Conservation (phyloP, 176 grass and related monocot genomes). For the Echinochloa phyllopogon region DNA sequence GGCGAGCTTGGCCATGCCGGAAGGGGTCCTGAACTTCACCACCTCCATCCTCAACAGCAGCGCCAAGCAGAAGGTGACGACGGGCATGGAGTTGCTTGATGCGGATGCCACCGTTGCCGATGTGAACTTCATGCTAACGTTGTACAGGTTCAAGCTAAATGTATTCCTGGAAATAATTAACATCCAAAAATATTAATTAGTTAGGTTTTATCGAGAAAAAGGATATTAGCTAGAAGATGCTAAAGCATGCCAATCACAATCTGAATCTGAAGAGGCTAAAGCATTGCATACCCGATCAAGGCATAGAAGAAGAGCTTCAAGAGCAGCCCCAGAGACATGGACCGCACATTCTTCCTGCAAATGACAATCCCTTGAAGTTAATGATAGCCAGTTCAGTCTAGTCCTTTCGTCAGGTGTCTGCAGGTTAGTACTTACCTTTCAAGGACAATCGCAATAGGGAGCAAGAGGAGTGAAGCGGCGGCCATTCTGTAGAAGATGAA, state of each 20-base stretch:
- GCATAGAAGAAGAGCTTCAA: slow-evolving; percentile 74
- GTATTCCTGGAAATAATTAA: not conserved
- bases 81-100: not conserved
- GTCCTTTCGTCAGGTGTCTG: not conserved
- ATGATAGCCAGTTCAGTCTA: not conserved
- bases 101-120: slow-evolving; percentile 23
- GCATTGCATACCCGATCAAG: slow-evolving; percentile 49
- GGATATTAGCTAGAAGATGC: not conserved
- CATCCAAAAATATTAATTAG: no score
- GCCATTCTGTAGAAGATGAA: slow-evolving; percentile 84
- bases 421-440: slow-evolving; percentile 5
- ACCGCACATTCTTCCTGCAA: slow-evolving; percentile 47
- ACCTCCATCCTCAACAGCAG: slow-evolving; percentile 65
- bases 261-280: not conserved
- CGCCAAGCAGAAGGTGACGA: slow-evolving; percentile 47
- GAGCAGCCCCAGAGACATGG: slow-evolving; percentile 41
- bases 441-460: slow-evolving; percentile 48
- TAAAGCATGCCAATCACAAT: not conserved
- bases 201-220: no score
- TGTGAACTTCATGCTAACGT: slow-evolving; percentile 19
- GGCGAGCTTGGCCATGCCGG: slow-evolving; percentile 55
- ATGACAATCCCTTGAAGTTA: not conserved
- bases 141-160: slow-evolving; percentile 27
- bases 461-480: slow-evolving; percentile 36
- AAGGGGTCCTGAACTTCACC: slow-evolving; percentile 43